Evolutionary conservation across 2,329 filamentous ascomycete genomes (phyloP).

Genomic region (Chrysoporthe cubensis): DNA sequence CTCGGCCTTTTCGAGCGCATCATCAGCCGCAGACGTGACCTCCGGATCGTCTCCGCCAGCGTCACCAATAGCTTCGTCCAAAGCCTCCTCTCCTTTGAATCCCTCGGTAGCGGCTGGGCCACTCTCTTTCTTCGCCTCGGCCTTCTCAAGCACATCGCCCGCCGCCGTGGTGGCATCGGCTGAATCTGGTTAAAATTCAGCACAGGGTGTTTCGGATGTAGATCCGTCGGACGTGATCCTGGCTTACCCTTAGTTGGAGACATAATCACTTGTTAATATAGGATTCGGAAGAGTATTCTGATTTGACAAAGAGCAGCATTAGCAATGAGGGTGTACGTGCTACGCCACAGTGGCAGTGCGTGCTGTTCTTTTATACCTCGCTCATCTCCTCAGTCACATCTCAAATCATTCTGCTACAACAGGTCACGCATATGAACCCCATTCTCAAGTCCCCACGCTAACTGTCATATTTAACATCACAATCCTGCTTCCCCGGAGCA

Average conservation of each 20-base stretch:
- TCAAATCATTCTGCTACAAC: not conserved
- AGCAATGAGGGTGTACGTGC: not conserved
- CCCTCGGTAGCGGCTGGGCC: slow-evolving; percentile 17
- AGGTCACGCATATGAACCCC: not conserved
- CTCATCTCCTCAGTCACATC: not conserved
- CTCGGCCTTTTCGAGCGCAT: slow-evolving; percentile 25
- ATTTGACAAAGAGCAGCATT: not conserved
- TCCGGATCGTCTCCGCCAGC: slow-evolving; percentile 20
- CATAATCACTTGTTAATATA: not conserved
- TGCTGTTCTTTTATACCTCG: not conserved
- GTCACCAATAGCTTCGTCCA: slow-evolving; percentile 24
- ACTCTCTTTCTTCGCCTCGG: slow-evolving; percentile 24
- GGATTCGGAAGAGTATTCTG: not conserved
- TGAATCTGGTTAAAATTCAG: slow-evolving; percentile 4
- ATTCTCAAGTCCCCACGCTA: no score
- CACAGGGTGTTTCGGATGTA: not conserved
- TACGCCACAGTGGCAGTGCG: not conserved
- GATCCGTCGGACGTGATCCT: no score
- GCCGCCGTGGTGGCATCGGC: slow-evolving; percentile 17
- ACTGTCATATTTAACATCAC: not conserved
- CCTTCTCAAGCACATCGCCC: slow-evolving; percentile 24
- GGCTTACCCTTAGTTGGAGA: slow-evolving; percentile 11
- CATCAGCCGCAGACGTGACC: slow-evolving; percentile 19
- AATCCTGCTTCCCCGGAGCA: not conserved
- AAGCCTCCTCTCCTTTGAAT: slow-evolving; percentile 19